Conservation (phyloP, 306 rosid species). For the Heteromeles arbutifolia region DNA sequence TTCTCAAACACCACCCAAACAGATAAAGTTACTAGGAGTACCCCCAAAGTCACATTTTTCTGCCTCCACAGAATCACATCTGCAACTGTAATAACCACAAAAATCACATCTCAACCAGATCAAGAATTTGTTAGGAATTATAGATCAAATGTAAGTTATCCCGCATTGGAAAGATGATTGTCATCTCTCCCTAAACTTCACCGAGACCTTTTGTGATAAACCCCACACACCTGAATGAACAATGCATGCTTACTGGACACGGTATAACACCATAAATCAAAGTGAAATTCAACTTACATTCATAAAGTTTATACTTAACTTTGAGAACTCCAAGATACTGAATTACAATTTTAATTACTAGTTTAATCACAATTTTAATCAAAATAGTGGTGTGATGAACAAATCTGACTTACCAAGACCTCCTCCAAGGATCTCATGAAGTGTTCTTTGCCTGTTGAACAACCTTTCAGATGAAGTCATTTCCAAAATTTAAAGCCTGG, state of each 20-base stretch:
- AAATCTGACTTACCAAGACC: constrained; percentile 49
- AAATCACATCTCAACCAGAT: constrained; percentile 4
- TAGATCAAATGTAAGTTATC: neutral
- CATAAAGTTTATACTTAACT: neutral
- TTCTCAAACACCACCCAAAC: constrained; percentile 88
- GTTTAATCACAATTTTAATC: neutral
- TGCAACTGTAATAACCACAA: constrained; percentile 52
- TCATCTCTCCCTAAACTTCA: too few species aligned
- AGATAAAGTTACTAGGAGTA: constrained; percentile 52
- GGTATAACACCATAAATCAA: neutral
- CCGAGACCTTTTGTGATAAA: neutral
- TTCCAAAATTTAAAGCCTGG: constrained; percentile 18
- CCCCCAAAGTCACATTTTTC: constrained; percentile 60
- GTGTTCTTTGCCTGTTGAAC: constrained; percentile 54
- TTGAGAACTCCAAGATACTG: neutral
- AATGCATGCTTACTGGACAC: neutral
- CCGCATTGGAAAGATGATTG: neutral
- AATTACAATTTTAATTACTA: neutral
- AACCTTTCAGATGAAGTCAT: constrained; percentile 67
- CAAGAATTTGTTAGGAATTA: neutral
- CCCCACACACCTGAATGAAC: neutral
- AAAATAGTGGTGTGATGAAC: neutral
- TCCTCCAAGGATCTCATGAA: constrained; percentile 79
- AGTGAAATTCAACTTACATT: neutral
- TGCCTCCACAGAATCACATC: constrained; percentile 86